Conservation (phyloP, 495 filamentous ascomycete genomes). For the Penicillium robsamsonii region DNA sequence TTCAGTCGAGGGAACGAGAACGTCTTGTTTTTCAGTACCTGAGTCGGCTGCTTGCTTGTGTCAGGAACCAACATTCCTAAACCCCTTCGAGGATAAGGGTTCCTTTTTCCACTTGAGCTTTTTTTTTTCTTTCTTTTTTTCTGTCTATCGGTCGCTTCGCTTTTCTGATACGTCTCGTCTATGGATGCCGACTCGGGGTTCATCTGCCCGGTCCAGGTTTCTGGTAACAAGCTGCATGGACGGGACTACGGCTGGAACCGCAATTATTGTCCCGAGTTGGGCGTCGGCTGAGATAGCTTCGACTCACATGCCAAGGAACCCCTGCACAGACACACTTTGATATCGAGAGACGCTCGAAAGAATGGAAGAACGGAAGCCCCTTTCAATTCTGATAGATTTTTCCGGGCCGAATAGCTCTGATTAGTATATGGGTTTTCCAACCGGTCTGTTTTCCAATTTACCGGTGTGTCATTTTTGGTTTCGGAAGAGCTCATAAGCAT, state of each 20-base stretch:
- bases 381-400: neutral
- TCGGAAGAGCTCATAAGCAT: neutral
- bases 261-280: conserved; percentile 22
- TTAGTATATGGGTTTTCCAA: neutral
- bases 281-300: conserved; percentile 25
- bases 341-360: neutral
- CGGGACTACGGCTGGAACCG: conserved; percentile 19
- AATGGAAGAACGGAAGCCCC: conserved; percentile 3
- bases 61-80: conserved; percentile 9
- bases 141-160: neutral
- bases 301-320: conserved; percentile 28
- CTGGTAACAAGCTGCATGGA: conserved; percentile 6
- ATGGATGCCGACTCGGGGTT: conserved; percentile 4
- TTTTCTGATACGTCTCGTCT: neutral
- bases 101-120: conserved; percentile 2
- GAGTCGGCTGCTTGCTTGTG: conserved; percentile 6
- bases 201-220: neutral
- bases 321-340: conserved; percentile 14
- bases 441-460: neutral
- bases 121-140: neutral
- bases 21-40: conserved; percentile 2
- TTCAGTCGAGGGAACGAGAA: conserved; percentile 4
- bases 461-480: neutral
- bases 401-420: neutral
- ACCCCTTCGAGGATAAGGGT: neutral